These are phyloP conservation scores for Pseudopyrenochaeta lycopersici DNA, from an alignment of 2,329 filamentous ascomycete species.

Conservation along the genomic window DNA sequence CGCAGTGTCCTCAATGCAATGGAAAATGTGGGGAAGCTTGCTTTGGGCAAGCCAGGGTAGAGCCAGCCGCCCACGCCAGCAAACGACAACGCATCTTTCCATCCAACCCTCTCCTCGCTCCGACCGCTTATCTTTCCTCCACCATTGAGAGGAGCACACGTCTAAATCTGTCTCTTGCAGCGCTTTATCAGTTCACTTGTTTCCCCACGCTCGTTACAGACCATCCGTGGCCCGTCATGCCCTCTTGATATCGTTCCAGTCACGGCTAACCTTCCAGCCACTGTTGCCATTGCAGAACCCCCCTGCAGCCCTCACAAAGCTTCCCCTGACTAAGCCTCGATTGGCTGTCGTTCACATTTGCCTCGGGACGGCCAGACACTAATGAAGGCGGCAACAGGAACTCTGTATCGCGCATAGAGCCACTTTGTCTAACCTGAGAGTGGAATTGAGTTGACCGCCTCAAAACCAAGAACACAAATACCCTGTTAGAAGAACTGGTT, in stretches of 20 bases:
- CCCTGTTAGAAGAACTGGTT: too few species aligned
- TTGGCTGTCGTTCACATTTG: not conserved
- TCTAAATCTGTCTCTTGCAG: conserved; percentile 3
- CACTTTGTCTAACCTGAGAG: too few species aligned
- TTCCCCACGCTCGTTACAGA: not conserved
- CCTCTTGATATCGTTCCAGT: not conserved
- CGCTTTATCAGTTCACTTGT: not conserved
- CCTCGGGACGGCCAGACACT: too few species aligned
- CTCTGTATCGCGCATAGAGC: too few species aligned
- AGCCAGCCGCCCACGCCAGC: conserved; percentile 1
- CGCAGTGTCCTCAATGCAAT: not conserved
- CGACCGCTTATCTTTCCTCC: not conserved
- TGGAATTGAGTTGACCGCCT: too few species aligned
- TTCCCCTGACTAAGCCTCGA: not conserved
- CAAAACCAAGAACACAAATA: too few species aligned
- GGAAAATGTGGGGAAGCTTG: conserved; percentile 1
- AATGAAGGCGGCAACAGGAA: too few species aligned
- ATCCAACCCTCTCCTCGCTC: not conserved
- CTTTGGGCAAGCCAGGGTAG: not conserved
- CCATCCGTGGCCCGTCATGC: too few species aligned
- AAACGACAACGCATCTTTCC: conserved; percentile 3
- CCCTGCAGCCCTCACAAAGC: conserved; percentile 2
- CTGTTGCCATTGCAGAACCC: not conserved
- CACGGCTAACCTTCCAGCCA: not conserved
- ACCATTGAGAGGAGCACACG: conserved; percentile 17